Evolutionary conservation across 2,329 filamentous ascomycete genomes (phyloP), one percentile per base, ranked within the genome.

Genomic region (Penicillium hesseltinei): DNA sequence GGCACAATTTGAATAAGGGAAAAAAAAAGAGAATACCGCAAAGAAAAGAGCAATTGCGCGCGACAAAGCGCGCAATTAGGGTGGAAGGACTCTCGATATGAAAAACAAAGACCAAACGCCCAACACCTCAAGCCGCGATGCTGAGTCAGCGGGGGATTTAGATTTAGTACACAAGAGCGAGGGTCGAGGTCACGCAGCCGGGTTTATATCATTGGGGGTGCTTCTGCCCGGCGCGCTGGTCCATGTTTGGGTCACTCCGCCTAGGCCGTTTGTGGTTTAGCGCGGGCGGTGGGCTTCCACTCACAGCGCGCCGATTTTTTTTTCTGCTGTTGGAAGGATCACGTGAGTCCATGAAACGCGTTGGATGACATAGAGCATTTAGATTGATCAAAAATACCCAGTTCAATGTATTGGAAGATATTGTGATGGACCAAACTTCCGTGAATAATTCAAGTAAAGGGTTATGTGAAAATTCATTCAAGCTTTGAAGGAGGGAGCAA

Each of bases 121-220:
- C 53, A 62, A 64, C 62, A 61, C 64, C 61, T 52, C 13, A 44
- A 55, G 38, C 53, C 46, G 46, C 40, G 38, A 57, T 38, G 63
- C 55, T 66, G 63, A 67, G 56, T 66, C 62, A 66, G 64, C 64
- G 60, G 62, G 46, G 54, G 56, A 62, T 63, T 65, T 64, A 60
- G 63, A 66, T 66, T 66, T 62, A 66, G 56, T 62, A 65, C 59
- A 65, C 61, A 62, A 67, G 61, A 52, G 50, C 50, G 50, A 52
- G 50, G 65, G 62, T 75, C 75, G 74, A 76, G 73, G 75, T 76
- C 72, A 75, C 73, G 74, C 72, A 72, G 72, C 69, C 70, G 74
- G 64, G 75, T 77, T 77, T 77, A 77, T 77, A 77, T 77, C 74
- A 77, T 77, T 74, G 73, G 73, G 72, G 71, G 66, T 49, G 66